Conservation (phyloP, 495 filamentous ascomycete genomes). For the Cryomyces minteri region DNA sequence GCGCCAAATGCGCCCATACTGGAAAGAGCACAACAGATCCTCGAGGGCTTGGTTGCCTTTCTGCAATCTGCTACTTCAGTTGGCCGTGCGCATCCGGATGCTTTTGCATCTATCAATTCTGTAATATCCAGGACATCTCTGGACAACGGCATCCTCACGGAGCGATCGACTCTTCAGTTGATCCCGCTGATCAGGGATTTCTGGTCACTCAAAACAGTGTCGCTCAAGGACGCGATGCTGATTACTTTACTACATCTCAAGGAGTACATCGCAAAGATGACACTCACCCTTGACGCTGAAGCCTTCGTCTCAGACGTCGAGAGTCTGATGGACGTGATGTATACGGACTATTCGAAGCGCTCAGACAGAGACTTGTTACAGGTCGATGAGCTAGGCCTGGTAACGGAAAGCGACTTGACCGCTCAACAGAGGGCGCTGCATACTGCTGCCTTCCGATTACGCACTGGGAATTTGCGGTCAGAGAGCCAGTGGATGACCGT, state of each 20-base stretch:
- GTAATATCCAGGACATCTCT: constrained; percentile 44
- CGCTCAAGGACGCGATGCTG: constrained; percentile 50
- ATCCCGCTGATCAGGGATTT: constrained; percentile 52
- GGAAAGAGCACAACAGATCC: constrained; percentile 35
- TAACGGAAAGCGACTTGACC: background rate
- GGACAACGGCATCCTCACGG: constrained; percentile 45
- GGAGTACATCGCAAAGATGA: constrained; percentile 31
- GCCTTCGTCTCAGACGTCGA: constrained; percentile 16
- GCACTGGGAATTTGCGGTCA: background rate
- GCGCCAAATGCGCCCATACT: constrained; percentile 55
- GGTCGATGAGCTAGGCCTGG: constrained; percentile 6
- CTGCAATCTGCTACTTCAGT: constrained; percentile 39
- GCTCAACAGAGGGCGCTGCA: background rate
- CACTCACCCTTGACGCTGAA: constrained; percentile 11
- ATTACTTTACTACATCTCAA: constrained; percentile 38
- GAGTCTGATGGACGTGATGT: constrained; percentile 13
- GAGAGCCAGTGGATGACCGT: constrained; percentile 11
- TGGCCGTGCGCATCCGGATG: constrained; percentile 45
- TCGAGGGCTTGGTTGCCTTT: constrained; percentile 38
- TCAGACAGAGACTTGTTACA: constrained; percentile 5
- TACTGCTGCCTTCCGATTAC: background rate
- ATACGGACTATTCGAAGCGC: constrained; percentile 10
- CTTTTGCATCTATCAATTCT: constrained; percentile 57
- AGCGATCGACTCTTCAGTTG: constrained; percentile 34
- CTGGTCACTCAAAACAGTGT: constrained; percentile 49